These are phyloP conservation scores for Salicornia ramosissima DNA, from an alignment of 148 eudicot genomes.

Conservation along the genomic window DNA sequence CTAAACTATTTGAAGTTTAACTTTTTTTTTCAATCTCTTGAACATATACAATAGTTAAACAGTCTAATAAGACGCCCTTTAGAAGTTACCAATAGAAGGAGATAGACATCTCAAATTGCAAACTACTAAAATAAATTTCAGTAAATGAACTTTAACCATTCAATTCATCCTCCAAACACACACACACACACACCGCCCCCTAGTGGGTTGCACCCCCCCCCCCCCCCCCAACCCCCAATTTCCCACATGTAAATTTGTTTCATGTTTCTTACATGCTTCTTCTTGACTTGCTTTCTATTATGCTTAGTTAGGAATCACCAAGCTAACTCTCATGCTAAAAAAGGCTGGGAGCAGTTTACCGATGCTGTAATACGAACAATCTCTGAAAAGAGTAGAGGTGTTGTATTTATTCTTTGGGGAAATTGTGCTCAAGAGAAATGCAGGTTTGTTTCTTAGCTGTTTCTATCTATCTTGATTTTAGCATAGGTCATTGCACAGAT, in stretches of 20 bases:
- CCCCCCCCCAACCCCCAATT: too few relatives aligned
- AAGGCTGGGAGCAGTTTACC: constrained; percentile 97
- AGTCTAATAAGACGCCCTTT: not conserved
- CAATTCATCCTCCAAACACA: too few relatives aligned
- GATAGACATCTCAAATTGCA: not conserved
- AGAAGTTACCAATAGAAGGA: not conserved
- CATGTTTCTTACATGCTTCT: not conserved
- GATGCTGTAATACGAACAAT: constrained; percentile 81
- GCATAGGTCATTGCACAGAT: too few relatives aligned
- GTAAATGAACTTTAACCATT: not conserved
- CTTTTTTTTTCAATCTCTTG: not conserved
- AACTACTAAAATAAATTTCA: not conserved
- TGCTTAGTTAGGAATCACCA: constrained; percentile 71
- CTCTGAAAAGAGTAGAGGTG: constrained; percentile 68
- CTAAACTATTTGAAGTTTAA: too few relatives aligned
- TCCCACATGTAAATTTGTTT: not conserved
- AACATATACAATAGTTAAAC: not conserved
- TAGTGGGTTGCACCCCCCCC: too few relatives aligned
- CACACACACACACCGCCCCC: too few relatives aligned
- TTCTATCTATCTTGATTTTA: too few relatives aligned
- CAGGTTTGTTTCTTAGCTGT: constrained; percentile 36
- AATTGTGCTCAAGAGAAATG: constrained; percentile 88
- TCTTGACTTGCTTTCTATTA: constrained; percentile 1
- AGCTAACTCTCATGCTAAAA: constrained; percentile 93
- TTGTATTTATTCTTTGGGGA: constrained; percentile 96